Conservation (phyloP, 441 rosid genomes). For the Brassica hybrid region DNA sequence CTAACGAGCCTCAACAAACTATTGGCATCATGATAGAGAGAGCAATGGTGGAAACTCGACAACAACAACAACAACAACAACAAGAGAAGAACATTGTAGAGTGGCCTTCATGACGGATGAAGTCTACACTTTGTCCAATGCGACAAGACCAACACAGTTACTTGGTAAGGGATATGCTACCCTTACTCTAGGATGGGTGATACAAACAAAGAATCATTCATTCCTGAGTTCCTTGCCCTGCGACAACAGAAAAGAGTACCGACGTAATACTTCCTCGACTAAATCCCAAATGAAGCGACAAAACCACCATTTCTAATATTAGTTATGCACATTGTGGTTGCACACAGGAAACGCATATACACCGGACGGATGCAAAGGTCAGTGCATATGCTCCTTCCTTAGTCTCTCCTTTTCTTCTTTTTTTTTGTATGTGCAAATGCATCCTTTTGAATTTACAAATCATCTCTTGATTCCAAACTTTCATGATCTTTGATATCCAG, state of each 20-base stretch:
- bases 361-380: conserved; percentile 39
- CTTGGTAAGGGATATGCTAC: conserved; percentile 4
- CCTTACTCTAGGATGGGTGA: not conserved
- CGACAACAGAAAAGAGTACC: not conserved
- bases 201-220: not conserved
- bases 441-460: too few relatives aligned
- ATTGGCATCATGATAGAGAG: conserved; percentile 1
- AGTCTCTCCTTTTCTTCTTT: not conserved
- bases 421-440: not conserved
- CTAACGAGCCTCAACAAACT: not conserved
- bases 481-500: conserved; percentile 12
- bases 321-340: conserved; percentile 35
- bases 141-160: not conserved
- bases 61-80: not conserved
- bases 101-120: conserved; percentile 36
- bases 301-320: not conserved
- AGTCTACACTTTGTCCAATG: not conserved
- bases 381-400: not conserved
- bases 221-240: conserved; percentile 13
- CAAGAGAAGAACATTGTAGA: conserved; percentile 12
- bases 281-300: not conserved
- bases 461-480: not conserved
- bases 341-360: conserved; percentile 38
- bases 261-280: not conserved
- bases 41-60: too few relatives aligned